These are phyloP conservation scores for Amphicarpaea edgeworthii DNA, from an alignment of 306 rosid genomes.

Conservation along the genomic window DNA sequence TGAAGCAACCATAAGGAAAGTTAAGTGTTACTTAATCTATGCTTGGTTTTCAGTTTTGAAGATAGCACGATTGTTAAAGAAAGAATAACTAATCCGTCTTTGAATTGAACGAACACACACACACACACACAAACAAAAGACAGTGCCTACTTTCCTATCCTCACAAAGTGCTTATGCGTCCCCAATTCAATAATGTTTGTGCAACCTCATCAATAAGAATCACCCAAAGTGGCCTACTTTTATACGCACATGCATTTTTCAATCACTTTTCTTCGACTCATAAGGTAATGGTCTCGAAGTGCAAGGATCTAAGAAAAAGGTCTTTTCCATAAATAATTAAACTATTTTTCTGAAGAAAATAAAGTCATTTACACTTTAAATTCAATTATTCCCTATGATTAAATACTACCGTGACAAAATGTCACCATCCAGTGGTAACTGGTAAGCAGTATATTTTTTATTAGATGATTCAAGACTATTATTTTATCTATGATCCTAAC, in stretches of 20 bases:
- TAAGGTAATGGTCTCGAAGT: constrained; percentile 2
- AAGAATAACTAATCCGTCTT: constrained; percentile 23
- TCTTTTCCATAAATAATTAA: neutral
- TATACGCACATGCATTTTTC: neutral
- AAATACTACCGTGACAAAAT: neutral
- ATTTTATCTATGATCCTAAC: no score
- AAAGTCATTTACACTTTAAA: neutral
- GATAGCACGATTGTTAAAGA: neutral
- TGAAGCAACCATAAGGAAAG: neutral
- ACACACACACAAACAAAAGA: neutral
- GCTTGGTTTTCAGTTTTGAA: neutral
- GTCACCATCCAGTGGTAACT: no score
- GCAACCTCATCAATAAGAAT: constrained; percentile 4
- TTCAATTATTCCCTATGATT: neutral
- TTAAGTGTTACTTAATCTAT: constrained; percentile 11
- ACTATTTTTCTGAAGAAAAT: neutral
- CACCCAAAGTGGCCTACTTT: constrained; percentile 42
- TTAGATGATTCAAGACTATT: no score
- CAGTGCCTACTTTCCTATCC: constrained; percentile 6
- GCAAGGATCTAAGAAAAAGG: neutral
- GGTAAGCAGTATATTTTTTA: no score
- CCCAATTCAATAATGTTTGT: neutral
- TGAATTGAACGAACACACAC: no score
- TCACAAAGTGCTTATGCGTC: constrained; percentile 26
- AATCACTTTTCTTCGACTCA: neutral